Evolutionary conservation across 2,329 filamentous ascomycete species (phyloP).

Genomic region (Stachybotrys chlorohalonatus): DNA sequence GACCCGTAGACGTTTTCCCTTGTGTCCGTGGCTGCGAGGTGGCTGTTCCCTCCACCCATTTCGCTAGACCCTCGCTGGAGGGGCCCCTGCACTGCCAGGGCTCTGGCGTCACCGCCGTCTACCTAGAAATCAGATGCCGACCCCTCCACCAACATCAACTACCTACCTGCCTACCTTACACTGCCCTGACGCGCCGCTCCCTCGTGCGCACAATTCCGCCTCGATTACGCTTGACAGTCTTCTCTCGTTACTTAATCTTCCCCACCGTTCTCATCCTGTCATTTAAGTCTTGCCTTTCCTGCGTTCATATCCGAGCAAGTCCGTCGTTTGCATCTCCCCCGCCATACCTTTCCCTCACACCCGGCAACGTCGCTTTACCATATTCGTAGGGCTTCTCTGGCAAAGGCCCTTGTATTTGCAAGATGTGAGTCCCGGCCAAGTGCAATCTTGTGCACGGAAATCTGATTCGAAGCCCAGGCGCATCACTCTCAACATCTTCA

Average conservation of each 20-base stretch:
- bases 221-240: neutral
- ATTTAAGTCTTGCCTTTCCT: neutral
- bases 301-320: too few species aligned
- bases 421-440: conserved; percentile 9
- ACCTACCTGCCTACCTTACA: neutral
- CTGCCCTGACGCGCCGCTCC: neutral
- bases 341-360: too few species aligned
- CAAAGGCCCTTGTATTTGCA: neutral
- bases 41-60: conserved; percentile 1
- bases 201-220: neutral
- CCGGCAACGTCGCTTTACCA: too few species aligned
- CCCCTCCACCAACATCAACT: neutral
- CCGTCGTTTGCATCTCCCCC: too few species aligned
- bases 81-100: too few species aligned
- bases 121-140: conserved; percentile 1
- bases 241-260: neutral
- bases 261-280: neutral
- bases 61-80: too few species aligned
- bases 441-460: neutral
- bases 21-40: neutral
- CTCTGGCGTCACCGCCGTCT: conserved; percentile 14
- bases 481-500: conserved; percentile 78
- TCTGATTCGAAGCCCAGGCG: conserved; percentile 48
- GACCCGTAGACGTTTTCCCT: neutral
- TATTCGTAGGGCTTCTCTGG: too few species aligned